Percentiles rank a stretch among this genome's conserved stretches.
Evolutionary conservation across 2,329 filamentous ascomycete species (phyloP).

Genomic region (Arthrobotrys iridis): DNA sequence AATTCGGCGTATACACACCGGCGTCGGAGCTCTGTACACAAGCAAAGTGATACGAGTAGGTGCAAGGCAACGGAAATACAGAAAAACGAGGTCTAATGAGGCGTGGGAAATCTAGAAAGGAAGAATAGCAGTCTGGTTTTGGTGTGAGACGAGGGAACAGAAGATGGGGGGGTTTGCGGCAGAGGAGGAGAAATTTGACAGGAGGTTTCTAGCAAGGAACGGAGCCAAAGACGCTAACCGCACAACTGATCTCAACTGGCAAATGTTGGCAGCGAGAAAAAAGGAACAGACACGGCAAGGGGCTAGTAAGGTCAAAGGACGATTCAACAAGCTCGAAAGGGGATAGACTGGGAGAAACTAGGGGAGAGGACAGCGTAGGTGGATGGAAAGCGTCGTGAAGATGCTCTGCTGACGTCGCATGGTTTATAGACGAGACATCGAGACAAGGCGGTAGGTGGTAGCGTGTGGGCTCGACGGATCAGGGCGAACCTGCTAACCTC

Average conservation of each 20-base stretch:
- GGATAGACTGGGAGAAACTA: conserved; percentile 1
- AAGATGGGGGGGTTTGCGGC: conserved; percentile 29
- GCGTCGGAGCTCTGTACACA: conserved; percentile 23
- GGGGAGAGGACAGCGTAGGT: conserved; percentile 1
- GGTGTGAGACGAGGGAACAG: conserved; percentile 14
- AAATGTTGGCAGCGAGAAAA: conserved; percentile 10
- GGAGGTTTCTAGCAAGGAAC: conserved; percentile 48
- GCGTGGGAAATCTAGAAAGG: background rate
- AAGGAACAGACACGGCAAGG: conserved; percentile 7
- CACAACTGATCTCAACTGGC: conserved; percentile 21
- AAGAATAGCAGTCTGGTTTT: conserved; percentile 10
- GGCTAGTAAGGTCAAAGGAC: conserved; percentile 1
- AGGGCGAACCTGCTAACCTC: too few species aligned
- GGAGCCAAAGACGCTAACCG: conserved; percentile 20
- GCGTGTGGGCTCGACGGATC: conserved; percentile 4
- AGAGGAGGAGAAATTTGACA: conserved; percentile 54
- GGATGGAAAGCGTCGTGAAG: background rate
- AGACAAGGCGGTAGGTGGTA: conserved; percentile 28
- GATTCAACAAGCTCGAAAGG: conserved; percentile 18
- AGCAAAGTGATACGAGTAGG: background rate
- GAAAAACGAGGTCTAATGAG: conserved; percentile 1
- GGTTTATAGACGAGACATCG: conserved; percentile 18
- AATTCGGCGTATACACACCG: conserved; percentile 24
- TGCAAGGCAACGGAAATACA: conserved; percentile 3
- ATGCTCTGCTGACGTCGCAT: conserved; percentile 13